Evolutionary conservation across 129 eudicot species (phyloP), one percentile per base, ranked within the genome.

Genomic region (Flaveria linearis): DNA sequence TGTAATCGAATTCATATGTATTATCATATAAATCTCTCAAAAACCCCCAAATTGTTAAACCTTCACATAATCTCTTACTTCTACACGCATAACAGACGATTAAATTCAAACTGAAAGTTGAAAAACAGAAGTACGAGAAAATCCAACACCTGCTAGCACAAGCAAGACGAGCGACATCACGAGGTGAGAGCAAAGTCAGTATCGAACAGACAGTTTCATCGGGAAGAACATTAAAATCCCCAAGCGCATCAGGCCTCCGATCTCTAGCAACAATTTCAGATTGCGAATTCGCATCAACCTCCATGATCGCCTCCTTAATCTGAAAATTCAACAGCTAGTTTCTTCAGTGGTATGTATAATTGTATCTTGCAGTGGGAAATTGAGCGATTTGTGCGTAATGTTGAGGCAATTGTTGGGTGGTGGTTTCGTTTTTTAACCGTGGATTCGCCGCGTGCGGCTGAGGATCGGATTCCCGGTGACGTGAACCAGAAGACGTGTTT

Each of bases 91-190:
- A 30, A 30, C 8, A 43, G 15, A 10, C 15, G 12, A 20, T 43
- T 1, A 41, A 73, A 39, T 73, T 41, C 41, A 52, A 30, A 30
- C 13, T 56, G 45, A 11, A 41, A 14, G 9, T 46, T 23, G 69
- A 64, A 30, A 14, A 47, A 39, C n/a, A 53, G 9, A 62, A 60
- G 18, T 0, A 28, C 14, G 52, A 60, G 80, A 41, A 71, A 14
- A 20, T 52, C 3, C 10, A 36, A 14, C 76, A 90, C 97, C 97
- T 92, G 96, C 96, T 92, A 47, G 84, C 91, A 76, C 91, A 92
- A 84, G 97, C 78, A 78, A 89, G 93, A 63, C 93, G 88, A 79
- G 89, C 96, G 36, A 92, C 84, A 78, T 92, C 97, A 60, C 78
- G 91, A 75, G 97, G 91, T 62, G 92, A 61, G 68, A 92, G 92